Evolutionary conservation across 352 stramenopile species (phyloP), one percentile per base, ranked within the genome.

Genomic region (Phytopythium kandeliae): DNA sequence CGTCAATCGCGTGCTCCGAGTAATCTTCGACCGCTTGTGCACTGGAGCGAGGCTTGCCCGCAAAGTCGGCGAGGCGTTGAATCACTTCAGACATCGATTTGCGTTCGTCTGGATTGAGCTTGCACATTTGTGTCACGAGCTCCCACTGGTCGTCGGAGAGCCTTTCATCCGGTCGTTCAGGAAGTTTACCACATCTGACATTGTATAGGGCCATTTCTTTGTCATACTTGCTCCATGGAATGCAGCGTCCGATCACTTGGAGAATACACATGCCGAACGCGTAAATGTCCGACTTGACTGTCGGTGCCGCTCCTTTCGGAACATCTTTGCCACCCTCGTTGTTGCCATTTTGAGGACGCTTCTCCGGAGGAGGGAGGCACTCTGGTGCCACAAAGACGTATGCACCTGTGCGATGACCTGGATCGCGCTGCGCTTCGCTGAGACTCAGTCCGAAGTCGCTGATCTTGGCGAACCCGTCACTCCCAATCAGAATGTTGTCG

Each of bases 381-480:
- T 51, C 45, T 17, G 31, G 45, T 1, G 45, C 45, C 2, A 28
- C 16, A 28, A 28, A 51, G 0, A 0, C 1, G 4, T 12, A 17
- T 1, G 45, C 26, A 1, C 12, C n/a, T 2, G 30, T 51, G 1
- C 22, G 17, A 0, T 6, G 3, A 8, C 17, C 28, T 4, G n/a
- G 7, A 7, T 41, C 12, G n/a, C 16, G 12, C 45, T 30, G 28
- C 24, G 28, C 4, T 9, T 6, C 19, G 9, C 33, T 33, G 38
- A 31, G 10, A 19, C 54, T 66, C 15, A 62, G 35, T 4, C 58
- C 58, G 34, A 66, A 62, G 40, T 66, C 54, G 0, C 48, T 62
- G 4, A 65, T 19, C 31, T 65, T 65, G 6, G 58, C 54, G 3
- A n/a, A 28, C 3, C 54, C 54, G 50, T 67, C 59, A 5, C 41